Evolutionary conservation across 805 yeast species (phyloP).

Genomic region (Lipomyces starkeyi): DNA sequence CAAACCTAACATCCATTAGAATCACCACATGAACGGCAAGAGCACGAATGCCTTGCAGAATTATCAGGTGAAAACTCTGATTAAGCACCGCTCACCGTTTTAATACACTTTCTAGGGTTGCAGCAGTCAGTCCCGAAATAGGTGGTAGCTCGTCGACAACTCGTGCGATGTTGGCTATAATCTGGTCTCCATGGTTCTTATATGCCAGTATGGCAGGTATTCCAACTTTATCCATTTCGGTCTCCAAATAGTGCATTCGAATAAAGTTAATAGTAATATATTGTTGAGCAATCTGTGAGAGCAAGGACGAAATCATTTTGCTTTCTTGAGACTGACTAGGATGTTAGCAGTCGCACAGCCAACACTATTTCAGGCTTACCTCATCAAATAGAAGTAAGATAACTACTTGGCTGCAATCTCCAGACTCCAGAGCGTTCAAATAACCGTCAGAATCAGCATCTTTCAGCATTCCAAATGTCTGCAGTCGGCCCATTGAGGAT

Average conservation of each 20-base stretch:
- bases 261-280: constrained; percentile 9
- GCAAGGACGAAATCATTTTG: constrained; percentile 1
- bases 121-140: neutral
- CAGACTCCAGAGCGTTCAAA: constrained; percentile 16
- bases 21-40: neutral
- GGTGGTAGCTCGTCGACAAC: constrained; percentile 25
- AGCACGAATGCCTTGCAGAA: neutral
- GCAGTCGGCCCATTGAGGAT: neutral
- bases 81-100: constrained; percentile 7
- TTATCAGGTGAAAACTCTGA: neutral
- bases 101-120: constrained; percentile 10
- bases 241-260: constrained; percentile 13
- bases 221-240: constrained; percentile 17
- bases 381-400: constrained; percentile 21
- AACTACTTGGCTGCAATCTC: constrained; percentile 7
- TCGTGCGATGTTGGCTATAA: constrained; percentile 18
- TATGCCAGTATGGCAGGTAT: constrained; percentile 19
- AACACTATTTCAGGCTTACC: constrained; percentile 1
- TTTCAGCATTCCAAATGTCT: constrained; percentile 11
- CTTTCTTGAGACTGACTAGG: constrained; percentile 2
- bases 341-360: neutral
- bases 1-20: constrained; percentile 1
- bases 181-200: constrained; percentile 7
- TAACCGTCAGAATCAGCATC: constrained; percentile 7
- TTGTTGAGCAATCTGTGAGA: constrained; percentile 8